Evolutionary conservation across 2,329 filamentous ascomycete genomes (phyloP).

Genomic region (Didymella pomorum): DNA sequence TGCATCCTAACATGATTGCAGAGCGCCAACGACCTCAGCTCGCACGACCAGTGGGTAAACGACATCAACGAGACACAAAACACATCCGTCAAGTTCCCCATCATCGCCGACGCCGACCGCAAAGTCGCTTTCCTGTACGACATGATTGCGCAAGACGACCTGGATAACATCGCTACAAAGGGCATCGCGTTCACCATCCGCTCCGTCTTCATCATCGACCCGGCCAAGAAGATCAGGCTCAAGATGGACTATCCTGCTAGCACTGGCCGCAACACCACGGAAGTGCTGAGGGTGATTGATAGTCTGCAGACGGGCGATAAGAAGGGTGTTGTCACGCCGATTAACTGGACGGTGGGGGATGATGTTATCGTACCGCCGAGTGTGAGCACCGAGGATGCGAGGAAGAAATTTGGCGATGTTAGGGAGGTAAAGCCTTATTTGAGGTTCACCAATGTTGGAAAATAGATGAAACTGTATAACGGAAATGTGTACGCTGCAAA

Average conservation of each 20-base stretch:
- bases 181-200: slow-evolving; percentile 90
- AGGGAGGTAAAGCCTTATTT: slow-evolving; percentile 72
- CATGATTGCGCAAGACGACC: slow-evolving; percentile 61
- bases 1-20: slow-evolving; percentile 29
- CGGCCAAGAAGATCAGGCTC: slow-evolving; percentile 89
- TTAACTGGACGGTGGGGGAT: slow-evolving; percentile 88
- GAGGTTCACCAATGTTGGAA: slow-evolving; percentile 67
- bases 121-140: slow-evolving; percentile 59
- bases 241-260: slow-evolving; percentile 93
- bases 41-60: slow-evolving; percentile 88
- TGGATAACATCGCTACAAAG: slow-evolving; percentile 63
- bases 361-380: slow-evolving; percentile 91
- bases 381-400: slow-evolving; percentile 84
- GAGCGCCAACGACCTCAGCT: slow-evolving; percentile 81
- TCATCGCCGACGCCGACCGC: slow-evolving; percentile 60
- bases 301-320: slow-evolving; percentile 75
- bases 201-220: slow-evolving; percentile 93
- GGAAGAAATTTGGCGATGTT: slow-evolving; percentile 83
- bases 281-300: slow-evolving; percentile 67
- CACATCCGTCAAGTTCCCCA: slow-evolving; percentile 58
- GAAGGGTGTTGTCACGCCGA: slow-evolving; percentile 85
- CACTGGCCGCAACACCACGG: slow-evolving; percentile 71
- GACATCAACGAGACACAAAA: slow-evolving; percentile 65
- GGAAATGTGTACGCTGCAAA: neutral
- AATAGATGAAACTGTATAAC: slow-evolving; percentile 37